These are phyloP conservation scores for Coemansia sp. DNA, from an alignment of 192 early-diverging fungal genomes.

Conservation along the genomic window DNA sequence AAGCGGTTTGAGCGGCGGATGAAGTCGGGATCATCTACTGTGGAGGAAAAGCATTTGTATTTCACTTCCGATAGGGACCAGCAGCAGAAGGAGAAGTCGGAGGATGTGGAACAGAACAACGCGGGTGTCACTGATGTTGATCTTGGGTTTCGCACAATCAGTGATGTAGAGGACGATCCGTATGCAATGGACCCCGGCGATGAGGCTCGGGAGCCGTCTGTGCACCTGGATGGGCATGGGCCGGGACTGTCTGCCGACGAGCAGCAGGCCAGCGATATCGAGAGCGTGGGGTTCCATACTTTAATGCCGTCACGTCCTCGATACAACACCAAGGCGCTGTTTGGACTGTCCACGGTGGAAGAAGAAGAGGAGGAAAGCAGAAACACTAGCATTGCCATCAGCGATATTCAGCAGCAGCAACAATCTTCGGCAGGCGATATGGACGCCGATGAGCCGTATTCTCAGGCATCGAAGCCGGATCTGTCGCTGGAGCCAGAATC, in stretches of 20 bases:
- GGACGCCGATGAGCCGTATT: background rate
- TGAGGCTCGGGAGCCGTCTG: background rate
- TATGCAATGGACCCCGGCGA: background rate
- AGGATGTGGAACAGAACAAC: background rate
- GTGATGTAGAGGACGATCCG: constrained; percentile 10
- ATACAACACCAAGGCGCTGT: constrained; percentile 30
- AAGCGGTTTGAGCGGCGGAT: constrained; percentile 19
- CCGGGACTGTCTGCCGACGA: background rate
- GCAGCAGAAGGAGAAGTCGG: constrained; percentile 1
- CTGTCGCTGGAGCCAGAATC: background rate
- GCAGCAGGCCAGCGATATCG: background rate
- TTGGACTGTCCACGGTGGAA: constrained; percentile 38
- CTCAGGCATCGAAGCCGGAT: background rate
- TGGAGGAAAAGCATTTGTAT: constrained; percentile 17
- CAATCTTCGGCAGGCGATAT: background rate
- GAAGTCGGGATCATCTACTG: constrained; percentile 17
- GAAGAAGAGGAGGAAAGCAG: constrained; percentile 47
- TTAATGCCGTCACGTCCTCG: constrained; percentile 38
- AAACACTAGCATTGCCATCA: constrained; percentile 25
- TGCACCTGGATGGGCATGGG: background rate
- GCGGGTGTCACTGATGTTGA: constrained; percentile 10
- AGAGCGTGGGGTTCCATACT: constrained; percentile 20
- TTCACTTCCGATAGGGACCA: constrained; percentile 18
- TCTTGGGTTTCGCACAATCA: constrained; percentile 31
- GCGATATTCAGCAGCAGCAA: constrained; percentile 15